These are phyloP conservation scores for Solanum rostratum DNA, from an alignment of 257 asterid genomes.

Conservation along the genomic window DNA sequence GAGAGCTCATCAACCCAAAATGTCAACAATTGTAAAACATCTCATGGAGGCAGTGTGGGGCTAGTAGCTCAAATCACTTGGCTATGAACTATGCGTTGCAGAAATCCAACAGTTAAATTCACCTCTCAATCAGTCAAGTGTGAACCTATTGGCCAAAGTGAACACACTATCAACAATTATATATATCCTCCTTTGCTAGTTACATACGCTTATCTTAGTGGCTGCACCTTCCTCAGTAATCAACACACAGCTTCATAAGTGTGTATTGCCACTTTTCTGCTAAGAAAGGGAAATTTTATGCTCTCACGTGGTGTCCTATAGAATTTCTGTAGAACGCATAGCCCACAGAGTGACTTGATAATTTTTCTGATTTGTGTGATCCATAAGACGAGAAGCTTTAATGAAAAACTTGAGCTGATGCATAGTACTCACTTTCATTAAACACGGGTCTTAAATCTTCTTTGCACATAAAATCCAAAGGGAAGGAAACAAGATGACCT, in stretches of 20 bases:
- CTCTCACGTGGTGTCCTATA: not conserved
- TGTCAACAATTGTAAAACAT: not conserved
- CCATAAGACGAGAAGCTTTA: constrained; percentile 1
- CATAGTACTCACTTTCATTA: constrained; percentile 92
- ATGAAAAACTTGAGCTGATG: constrained; percentile 90
- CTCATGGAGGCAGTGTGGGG: not conserved
- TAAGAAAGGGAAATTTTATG: not conserved
- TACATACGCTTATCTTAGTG: not conserved
- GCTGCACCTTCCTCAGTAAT: not conserved
- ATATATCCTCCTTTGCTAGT: not conserved
- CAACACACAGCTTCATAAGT: not conserved
- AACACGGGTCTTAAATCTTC: constrained; percentile 93
- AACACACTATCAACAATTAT: not conserved
- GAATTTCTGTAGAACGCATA: not conserved
- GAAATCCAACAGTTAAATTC: not conserved
- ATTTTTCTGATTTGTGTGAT: not conserved
- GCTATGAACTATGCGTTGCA: not conserved
- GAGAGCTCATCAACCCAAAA: not conserved
- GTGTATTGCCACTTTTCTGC: not conserved
- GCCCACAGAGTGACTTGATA: not conserved
- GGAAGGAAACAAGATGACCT: constrained; percentile 94
- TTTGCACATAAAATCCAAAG: constrained; percentile 80
- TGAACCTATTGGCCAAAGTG: not conserved
- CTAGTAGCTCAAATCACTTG: not conserved
- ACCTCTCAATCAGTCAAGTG: not conserved